phyloP scores from a whole-genome alignment of 371 early-diverging fungal species.

The Mucor irregularis region DNA sequence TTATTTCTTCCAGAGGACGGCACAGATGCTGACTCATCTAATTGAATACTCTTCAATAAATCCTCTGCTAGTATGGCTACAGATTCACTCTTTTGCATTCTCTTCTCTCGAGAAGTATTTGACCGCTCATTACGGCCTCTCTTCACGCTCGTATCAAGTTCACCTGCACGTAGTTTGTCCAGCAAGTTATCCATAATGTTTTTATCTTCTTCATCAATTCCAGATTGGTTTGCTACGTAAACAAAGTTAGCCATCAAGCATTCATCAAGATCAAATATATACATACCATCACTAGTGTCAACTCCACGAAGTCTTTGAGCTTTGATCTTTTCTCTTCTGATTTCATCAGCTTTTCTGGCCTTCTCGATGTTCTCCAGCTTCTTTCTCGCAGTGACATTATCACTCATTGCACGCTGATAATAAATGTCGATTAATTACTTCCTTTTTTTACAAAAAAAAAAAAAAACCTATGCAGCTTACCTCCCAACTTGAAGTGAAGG shows the following conservation, averaged over 20 bases:
- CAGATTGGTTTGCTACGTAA: conserved; percentile 36
- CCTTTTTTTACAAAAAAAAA: background rate
- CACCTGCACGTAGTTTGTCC: conserved; percentile 74
- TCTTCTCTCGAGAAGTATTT: conserved; percentile 32
- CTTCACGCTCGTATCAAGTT: conserved; percentile 62
- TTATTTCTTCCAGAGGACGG: conserved; percentile 10
- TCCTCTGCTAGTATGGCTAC: conserved; percentile 71
- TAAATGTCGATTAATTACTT: background rate
- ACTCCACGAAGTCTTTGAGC: conserved; percentile 47
- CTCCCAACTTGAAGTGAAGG: conserved; percentile 76
- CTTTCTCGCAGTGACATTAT: conserved; percentile 42
- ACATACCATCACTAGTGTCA: conserved; percentile 42
- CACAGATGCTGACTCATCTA: conserved; percentile 22
- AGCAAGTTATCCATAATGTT: conserved; percentile 82
- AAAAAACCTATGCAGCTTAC: conserved; percentile 13
- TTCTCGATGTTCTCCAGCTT: conserved; percentile 48
- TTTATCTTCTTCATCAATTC: conserved; percentile 62
- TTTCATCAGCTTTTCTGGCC: conserved; percentile 42
- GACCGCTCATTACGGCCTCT: conserved; percentile 39
- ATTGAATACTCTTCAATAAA: conserved; percentile 68
- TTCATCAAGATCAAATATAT: background rate
- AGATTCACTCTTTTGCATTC: conserved; percentile 62
- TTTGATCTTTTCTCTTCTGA: conserved; percentile 44
- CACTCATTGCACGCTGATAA: conserved; percentile 49
- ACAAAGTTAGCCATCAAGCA: background rate